These are phyloP conservation scores for Colletotrichum gigasporum DNA, from an alignment of 2,329 filamentous ascomycete genomes.

Conservation along the genomic window DNA sequence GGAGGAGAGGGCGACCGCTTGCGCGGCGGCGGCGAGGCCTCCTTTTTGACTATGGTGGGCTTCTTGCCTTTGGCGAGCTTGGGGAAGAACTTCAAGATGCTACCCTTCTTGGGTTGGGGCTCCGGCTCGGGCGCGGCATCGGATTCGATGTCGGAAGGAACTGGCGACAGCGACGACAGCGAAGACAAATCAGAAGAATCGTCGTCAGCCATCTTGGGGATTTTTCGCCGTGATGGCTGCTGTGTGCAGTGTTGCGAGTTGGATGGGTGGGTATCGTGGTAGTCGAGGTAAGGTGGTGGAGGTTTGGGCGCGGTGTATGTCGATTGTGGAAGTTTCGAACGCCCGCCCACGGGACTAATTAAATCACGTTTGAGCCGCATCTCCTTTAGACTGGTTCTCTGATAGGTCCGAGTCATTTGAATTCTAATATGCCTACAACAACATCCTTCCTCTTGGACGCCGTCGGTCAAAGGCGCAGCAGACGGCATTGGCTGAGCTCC, in stretches of 20 bases:
- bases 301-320: slow-evolving; percentile 27
- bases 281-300: slow-evolving; percentile 36
- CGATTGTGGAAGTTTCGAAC: slow-evolving; percentile 29
- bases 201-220: slow-evolving; percentile 65
- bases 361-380: slow-evolving; percentile 33
- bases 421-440: slow-evolving; percentile 23
- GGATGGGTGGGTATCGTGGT: slow-evolving; percentile 37
- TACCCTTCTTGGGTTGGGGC: slow-evolving; percentile 53
- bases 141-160: slow-evolving; percentile 56
- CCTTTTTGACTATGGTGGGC: slow-evolving; percentile 56
- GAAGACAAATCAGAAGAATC: slow-evolving; percentile 73
- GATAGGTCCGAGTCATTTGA: slow-evolving; percentile 34
- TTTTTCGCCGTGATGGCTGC: slow-evolving; percentile 9
- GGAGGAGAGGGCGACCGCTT: slow-evolving; percentile 89
- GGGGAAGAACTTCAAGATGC: slow-evolving; percentile 75
- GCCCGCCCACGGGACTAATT: slow-evolving; percentile 30
- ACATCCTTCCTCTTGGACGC: neutral
- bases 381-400: slow-evolving; percentile 26
- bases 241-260: slow-evolving; percentile 1
- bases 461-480: neutral
- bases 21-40: slow-evolving; percentile 71
- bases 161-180: slow-evolving; percentile 57
- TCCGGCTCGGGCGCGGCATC: slow-evolving; percentile 63
- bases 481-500: neutral
- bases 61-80: slow-evolving; percentile 59